phyloP scores from a whole-genome alignment of 805 yeast species.

The Pichia ethanolica region DNA sequence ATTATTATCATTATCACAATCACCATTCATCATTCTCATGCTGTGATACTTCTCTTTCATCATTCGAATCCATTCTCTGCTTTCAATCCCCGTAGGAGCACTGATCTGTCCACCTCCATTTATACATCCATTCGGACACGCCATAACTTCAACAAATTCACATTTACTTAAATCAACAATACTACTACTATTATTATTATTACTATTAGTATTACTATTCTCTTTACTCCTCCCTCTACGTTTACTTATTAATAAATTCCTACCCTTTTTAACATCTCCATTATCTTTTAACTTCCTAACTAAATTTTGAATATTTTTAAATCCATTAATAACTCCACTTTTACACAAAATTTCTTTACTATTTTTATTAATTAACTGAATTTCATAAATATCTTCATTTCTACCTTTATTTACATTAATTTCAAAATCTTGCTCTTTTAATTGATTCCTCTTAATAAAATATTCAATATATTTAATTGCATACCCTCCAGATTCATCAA shows the following conservation, averaged over 20 bases:
- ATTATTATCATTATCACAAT: background rate
- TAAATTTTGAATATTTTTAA: conserved; percentile 87
- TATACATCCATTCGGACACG: conserved; percentile 96
- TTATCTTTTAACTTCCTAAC: conserved; percentile 67
- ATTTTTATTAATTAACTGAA: conserved; percentile 38
- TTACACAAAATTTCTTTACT: conserved; percentile 38
- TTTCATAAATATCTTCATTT: conserved; percentile 71
- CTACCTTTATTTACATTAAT: conserved; percentile 50
- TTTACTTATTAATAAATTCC: conserved; percentile 16
- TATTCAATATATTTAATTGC: conserved; percentile 55
- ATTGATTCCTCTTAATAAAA: conserved; percentile 3
- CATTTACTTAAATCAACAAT: conserved; percentile 60
- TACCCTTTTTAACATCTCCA: conserved; percentile 16
- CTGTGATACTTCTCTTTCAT: background rate
- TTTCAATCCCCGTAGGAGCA: conserved; percentile 29
- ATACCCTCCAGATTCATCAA: conserved; percentile 88
- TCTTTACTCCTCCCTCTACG: no score
- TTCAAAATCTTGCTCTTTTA: conserved; percentile 11
- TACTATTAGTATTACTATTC: background rate
- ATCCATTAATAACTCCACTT: conserved; percentile 77
- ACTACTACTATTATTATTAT: background rate
- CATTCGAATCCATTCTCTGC: background rate
- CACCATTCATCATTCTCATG: background rate
- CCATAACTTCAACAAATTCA: conserved; percentile 92
- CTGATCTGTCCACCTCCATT: conserved; percentile 93